Evolutionary conservation across 306 rosid genomes (phyloP).

Genomic region (Amphicarpaea edgeworthii): DNA sequence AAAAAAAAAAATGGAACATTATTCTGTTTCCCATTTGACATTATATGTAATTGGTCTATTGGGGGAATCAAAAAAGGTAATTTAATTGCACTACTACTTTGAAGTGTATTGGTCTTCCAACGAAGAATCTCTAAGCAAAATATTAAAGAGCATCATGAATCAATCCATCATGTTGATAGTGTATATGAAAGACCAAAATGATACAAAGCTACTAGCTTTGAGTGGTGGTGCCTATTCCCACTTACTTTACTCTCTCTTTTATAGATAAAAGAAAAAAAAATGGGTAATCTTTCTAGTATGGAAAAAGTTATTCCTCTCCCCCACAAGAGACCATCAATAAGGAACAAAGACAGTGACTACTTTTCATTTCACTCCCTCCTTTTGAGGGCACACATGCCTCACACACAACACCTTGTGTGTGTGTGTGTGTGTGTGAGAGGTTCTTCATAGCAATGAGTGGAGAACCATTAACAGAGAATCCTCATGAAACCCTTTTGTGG

Average conservation of each 20-base stretch:
- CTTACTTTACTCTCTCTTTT: slow-evolving; percentile 65
- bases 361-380: slow-evolving; percentile 72
- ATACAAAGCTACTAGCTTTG: slow-evolving; percentile 35
- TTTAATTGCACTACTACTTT: slow-evolving; percentile 4
- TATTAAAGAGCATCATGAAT: slow-evolving; percentile 29
- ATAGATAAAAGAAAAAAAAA: slow-evolving; percentile 51
- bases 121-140: slow-evolving; percentile 47
- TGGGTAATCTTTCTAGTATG: slow-evolving; percentile 64
- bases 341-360: slow-evolving; percentile 71
- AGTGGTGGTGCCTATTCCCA: slow-evolving; percentile 68
- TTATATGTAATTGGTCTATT: slow-evolving; percentile 43
- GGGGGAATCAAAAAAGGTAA: slow-evolving; percentile 47
- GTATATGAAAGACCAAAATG: slow-evolving; percentile 33
- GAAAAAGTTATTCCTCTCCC: slow-evolving; percentile 91
- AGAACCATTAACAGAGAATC: slow-evolving; percentile 63
- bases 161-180: too few species aligned
- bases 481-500: slow-evolving; percentile 64
- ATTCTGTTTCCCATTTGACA: slow-evolving; percentile 45
- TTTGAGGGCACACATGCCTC: slow-evolving; percentile 76
- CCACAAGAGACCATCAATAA: slow-evolving; percentile 79
- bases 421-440: slow-evolving; percentile 27
- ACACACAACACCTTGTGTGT: slow-evolving; percentile 49
- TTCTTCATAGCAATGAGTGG: slow-evolving; percentile 70
- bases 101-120: slow-evolving; percentile 32
- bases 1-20: slow-evolving; percentile 31